These are phyloP conservation scores for Cicer bijugum DNA, from an alignment of 306 rosid genomes.

Conservation along the genomic window DNA sequence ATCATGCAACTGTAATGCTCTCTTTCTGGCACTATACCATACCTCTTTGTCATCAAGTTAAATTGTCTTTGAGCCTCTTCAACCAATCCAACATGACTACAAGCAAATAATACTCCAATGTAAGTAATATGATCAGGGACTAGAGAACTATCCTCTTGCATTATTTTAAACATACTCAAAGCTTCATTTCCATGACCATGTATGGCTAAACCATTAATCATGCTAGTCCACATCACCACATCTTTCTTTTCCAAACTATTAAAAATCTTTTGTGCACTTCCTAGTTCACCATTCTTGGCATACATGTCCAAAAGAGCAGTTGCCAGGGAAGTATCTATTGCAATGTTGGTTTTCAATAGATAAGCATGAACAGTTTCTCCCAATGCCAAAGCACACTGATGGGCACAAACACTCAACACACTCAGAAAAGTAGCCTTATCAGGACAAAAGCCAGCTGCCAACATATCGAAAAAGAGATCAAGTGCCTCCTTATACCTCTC, in stretches of 20 bases:
- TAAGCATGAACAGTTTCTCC: slow-evolving; percentile 70
- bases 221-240: slow-evolving; percentile 72
- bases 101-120: slow-evolving; percentile 67
- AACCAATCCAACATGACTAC: slow-evolving; percentile 71
- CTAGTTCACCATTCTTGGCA: slow-evolving; percentile 68
- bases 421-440: slow-evolving; percentile 64
- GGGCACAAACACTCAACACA: slow-evolving; percentile 60
- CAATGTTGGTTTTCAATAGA: slow-evolving; percentile 51
- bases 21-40: slow-evolving; percentile 59
- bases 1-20: slow-evolving; percentile 89
- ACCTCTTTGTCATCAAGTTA: slow-evolving; percentile 51
- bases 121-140: slow-evolving; percentile 72
- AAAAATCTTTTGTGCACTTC: slow-evolving; percentile 59
- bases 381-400: slow-evolving; percentile 54
- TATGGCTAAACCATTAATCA: slow-evolving; percentile 69
- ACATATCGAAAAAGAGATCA: slow-evolving; percentile 55
- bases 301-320: slow-evolving; percentile 79
- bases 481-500: slow-evolving; percentile 58
- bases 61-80: slow-evolving; percentile 70
- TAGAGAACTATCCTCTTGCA: slow-evolving; percentile 63
- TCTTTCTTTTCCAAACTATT: slow-evolving; percentile 62
- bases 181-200: slow-evolving; percentile 75
- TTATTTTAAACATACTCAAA: slow-evolving; percentile 56
- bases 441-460: slow-evolving; percentile 49
- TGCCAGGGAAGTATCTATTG: slow-evolving; percentile 53